Evolutionary conservation across 495 filamentous ascomycete genomes (phyloP).

Genomic region (Aspergillus coremiiformis): DNA sequence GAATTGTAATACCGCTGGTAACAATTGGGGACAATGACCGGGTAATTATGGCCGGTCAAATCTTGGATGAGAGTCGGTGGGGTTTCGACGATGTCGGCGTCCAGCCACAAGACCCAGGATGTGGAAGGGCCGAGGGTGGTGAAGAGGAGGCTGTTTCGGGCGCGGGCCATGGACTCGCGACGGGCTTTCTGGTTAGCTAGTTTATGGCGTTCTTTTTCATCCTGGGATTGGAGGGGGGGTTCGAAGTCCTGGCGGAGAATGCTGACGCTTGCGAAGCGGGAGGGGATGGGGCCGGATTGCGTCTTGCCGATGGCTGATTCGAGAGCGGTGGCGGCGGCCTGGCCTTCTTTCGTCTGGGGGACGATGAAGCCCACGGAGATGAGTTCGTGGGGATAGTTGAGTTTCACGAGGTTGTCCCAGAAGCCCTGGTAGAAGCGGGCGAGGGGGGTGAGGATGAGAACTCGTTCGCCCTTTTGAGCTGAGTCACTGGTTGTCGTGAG

Average conservation of each 20-base stretch:
- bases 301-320: conserved; percentile 80
- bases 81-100: conserved; percentile 86
- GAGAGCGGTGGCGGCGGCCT: conserved; percentile 68
- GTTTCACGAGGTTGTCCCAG: conserved; percentile 86
- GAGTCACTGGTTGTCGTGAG: conserved; percentile 73
- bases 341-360: conserved; percentile 83
- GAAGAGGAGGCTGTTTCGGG: conserved; percentile 89
- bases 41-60: conserved; percentile 74
- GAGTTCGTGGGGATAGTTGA: conserved; percentile 86
- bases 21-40: conserved; percentile 91
- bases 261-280: conserved; percentile 83
- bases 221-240: conserved; percentile 68
- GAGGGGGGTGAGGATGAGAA: conserved; percentile 89
- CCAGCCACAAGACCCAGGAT: conserved; percentile 95
- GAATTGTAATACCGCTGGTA: conserved; percentile 79
- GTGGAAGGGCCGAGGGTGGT: conserved; percentile 93
- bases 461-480: conserved; percentile 67
- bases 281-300: conserved; percentile 67
- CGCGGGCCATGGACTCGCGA: conserved; percentile 83
- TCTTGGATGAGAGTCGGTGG: conserved; percentile 85
- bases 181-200: conserved; percentile 79
- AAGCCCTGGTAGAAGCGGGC: conserved; percentile 88
- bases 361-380: conserved; percentile 96
- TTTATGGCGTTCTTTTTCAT: conserved; percentile 84
- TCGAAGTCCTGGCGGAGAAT: conserved; percentile 96